These are phyloP conservation scores for Areca catechu DNA, from an alignment of 176 grass and related monocot genomes.

Conservation along the genomic window DNA sequence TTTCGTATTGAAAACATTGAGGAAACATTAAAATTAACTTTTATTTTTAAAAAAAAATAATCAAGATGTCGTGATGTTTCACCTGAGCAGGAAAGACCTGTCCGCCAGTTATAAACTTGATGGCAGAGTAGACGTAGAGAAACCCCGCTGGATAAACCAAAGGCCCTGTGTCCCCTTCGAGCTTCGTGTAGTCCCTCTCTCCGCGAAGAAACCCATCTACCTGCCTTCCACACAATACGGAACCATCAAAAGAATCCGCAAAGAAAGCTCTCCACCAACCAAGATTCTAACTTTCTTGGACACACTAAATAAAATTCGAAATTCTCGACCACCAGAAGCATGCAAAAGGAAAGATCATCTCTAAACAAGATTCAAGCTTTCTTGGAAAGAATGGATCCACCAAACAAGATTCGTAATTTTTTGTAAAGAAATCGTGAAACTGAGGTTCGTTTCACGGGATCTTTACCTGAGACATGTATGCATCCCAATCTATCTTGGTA, in stretches of 20 bases:
- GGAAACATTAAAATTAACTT: no score
- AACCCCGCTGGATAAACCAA: slow-evolving; percentile 93
- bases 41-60: no score
- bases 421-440: not conserved
- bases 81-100: slow-evolving; percentile 87
- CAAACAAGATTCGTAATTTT: not conserved
- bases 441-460: slow-evolving; percentile 1
- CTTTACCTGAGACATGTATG: slow-evolving; percentile 95
- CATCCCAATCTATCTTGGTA: slow-evolving; percentile 97
- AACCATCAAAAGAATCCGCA: slow-evolving; percentile 6
- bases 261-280: not conserved
- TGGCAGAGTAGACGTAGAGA: slow-evolving; percentile 74
- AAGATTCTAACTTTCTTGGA: no score
- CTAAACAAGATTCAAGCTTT: not conserved
- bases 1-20: no score
- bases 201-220: slow-evolving; percentile 72
- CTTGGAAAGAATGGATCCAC: not conserved
- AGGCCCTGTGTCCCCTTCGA: slow-evolving; percentile 89
- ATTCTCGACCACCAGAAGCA: not conserved
- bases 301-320: not conserved
- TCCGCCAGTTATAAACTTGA: slow-evolving; percentile 70
- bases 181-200: slow-evolving; percentile 84
- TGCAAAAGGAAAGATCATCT: no score
- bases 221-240: slow-evolving; percentile 2
- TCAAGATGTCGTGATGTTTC: not conserved